phyloP scores from a whole-genome alignment of 257 asterid species.

The Solanum appendiculatum region DNA sequence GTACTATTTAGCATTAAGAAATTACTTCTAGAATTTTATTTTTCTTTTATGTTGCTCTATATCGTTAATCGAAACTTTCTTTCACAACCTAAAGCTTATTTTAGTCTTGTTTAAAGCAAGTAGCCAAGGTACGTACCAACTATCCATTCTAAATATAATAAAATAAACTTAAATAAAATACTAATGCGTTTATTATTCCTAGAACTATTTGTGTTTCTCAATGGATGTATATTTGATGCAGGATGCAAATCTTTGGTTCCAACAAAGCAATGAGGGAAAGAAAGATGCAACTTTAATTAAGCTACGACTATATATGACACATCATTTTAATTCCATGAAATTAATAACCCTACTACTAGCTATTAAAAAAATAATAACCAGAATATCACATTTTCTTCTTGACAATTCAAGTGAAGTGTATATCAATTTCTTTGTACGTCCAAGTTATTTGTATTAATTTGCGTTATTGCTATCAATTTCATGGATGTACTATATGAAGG shows the following conservation, averaged over 20 bases:
- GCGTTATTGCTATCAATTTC: not conserved
- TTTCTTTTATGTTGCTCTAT: not conserved
- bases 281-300: not conserved
- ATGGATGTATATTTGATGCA: not conserved
- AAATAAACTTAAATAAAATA: too few relatives aligned
- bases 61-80: not conserved
- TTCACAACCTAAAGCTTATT: not conserved
- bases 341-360: not conserved
- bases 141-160: not conserved
- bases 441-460: not conserved
- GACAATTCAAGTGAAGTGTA: not conserved
- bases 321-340: not conserved
- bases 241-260: not conserved
- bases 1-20: not conserved
- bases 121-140: not conserved
- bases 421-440: not conserved
- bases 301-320: not conserved
- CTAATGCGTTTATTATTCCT: not conserved
- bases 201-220: not conserved
- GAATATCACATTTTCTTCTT: not conserved
- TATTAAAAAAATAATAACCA: not conserved
- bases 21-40: too few relatives aligned
- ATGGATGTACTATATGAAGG: slow-evolving; percentile 1
- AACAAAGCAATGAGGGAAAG: not conserved
- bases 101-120: too few relatives aligned